Evolutionary conservation across 2,329 filamentous ascomycete species (phyloP).

Genomic region (Massarina eburnea): DNA sequence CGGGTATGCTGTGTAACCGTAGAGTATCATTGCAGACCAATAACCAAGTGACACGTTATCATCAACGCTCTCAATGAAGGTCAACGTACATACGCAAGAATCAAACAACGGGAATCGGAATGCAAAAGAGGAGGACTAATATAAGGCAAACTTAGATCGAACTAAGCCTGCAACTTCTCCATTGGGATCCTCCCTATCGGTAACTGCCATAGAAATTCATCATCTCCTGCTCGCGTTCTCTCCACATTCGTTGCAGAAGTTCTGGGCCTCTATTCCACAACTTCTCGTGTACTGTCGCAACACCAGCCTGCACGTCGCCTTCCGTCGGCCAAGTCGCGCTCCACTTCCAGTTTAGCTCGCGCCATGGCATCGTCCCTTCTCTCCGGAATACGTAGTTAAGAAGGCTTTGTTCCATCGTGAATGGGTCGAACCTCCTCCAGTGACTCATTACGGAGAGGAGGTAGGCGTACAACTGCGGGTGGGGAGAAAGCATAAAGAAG

Average conservation of each 20-base stretch:
- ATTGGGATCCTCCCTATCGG: no score
- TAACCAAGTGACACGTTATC: no score
- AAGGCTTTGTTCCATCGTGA: constrained; percentile 47
- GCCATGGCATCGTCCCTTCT: constrained; percentile 48
- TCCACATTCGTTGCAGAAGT: constrained; percentile 8
- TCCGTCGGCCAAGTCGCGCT: constrained; percentile 42
- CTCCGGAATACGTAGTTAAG: constrained; percentile 49
- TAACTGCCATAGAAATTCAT: constrained; percentile 5
- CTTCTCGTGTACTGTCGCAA: constrained; percentile 44
- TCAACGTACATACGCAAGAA: no score
- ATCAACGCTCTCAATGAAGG: no score
- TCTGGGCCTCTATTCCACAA: constrained; percentile 31
- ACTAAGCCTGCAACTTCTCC: no score
- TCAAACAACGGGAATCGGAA: no score
- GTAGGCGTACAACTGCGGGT: constrained; percentile 42
- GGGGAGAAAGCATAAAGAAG: constrained; percentile 46
- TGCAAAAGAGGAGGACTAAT: no score
- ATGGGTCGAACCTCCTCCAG: constrained; percentile 41
- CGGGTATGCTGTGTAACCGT: no score
- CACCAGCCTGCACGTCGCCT: constrained; percentile 35
- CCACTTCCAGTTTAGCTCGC: constrained; percentile 43
- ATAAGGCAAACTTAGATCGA: no score
- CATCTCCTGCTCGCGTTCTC: constrained; percentile 5
- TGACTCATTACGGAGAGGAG: constrained; percentile 40
- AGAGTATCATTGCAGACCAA: no score